phyloP scores from a whole-genome alignment of 1,284 basidiomycete genomes.

The Porogramme epimiltina region DNA sequence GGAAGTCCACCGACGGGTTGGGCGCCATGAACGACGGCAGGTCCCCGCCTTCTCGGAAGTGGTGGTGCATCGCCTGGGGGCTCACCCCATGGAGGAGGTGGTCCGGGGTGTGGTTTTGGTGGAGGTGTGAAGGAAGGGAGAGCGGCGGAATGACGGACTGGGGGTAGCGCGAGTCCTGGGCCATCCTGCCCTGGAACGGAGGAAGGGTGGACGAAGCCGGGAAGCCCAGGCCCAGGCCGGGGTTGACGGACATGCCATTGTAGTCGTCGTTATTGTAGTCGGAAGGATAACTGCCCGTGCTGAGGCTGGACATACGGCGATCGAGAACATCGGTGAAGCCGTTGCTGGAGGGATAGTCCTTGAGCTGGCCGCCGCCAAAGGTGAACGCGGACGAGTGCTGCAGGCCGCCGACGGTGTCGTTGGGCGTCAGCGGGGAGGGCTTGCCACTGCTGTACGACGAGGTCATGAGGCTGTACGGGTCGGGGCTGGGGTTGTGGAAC shows the following conservation, averaged over 20 bases:
- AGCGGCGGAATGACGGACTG: constrained; percentile 38
- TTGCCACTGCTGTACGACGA: constrained; percentile 69
- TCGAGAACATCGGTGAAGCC: constrained; percentile 56
- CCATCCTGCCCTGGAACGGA: constrained; percentile 53
- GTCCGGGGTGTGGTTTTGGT: constrained; percentile 45
- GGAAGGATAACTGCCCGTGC: constrained; percentile 45
- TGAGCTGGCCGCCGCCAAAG: constrained; percentile 42
- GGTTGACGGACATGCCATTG: constrained; percentile 46
- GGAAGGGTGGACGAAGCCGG: constrained; percentile 43
- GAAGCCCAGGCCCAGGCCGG: constrained; percentile 44
- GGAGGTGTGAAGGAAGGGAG: constrained; percentile 43
- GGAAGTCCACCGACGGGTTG: constrained; percentile 53
- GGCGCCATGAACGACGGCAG: constrained; percentile 56
- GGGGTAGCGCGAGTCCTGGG: constrained; percentile 39
- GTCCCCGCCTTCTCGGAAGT: constrained; percentile 56
- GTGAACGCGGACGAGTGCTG: constrained; percentile 58
- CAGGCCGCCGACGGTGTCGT: constrained; percentile 56
- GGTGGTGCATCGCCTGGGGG: constrained; percentile 59
- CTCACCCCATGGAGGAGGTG: constrained; percentile 60
- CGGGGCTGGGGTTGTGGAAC: constrained; percentile 50
- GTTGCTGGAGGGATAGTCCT: constrained; percentile 53
- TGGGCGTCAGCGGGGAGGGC: constrained; percentile 72
- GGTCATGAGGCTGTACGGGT: constrained; percentile 66
- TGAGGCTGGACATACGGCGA: constrained; percentile 54
- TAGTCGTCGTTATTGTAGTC: constrained; percentile 59